Conservation (phyloP, 768 basidiomycete species). For the Leccinellum luteum region DNA sequence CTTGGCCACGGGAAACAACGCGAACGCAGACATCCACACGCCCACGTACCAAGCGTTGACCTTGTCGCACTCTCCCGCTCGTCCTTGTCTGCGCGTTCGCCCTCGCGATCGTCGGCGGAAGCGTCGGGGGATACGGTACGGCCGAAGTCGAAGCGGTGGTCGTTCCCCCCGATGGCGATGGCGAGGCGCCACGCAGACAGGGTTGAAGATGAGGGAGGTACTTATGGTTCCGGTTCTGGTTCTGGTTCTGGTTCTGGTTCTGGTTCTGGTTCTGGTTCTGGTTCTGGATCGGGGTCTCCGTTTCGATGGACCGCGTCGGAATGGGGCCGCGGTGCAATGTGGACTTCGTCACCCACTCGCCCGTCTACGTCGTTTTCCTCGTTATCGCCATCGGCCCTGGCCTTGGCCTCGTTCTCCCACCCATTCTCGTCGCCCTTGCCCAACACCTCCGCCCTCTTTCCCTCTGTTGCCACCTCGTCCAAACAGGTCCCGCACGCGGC, state of each 20-base stretch:
- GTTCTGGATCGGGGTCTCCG: not conserved
- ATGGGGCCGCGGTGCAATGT: not conserved
- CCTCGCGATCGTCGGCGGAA: conserved; percentile 8
- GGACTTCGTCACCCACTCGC: not conserved
- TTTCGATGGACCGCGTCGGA: not conserved
- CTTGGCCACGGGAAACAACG: not conserved
- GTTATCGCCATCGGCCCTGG: not conserved
- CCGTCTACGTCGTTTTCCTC: not conserved
- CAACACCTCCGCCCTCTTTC: not conserved
- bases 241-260: not conserved
- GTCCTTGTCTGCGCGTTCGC: conserved; percentile 11
- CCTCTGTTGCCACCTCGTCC: not conserved
- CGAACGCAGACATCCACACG: not conserved
- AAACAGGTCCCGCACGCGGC: conserved; percentile 1
- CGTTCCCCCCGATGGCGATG: conserved; percentile 12
- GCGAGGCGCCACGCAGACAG: not conserved
- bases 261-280: not conserved
- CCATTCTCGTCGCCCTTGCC: not conserved
- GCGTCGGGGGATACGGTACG: too few species aligned
- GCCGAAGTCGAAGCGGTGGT: conserved; percentile 11
- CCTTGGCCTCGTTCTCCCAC: not conserved
- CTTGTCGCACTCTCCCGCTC: conserved; percentile 16
- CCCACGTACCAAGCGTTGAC: conserved; percentile 21
- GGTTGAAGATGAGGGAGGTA: not conserved
- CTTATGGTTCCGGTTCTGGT: not conserved